Base-by-base conservation (phyloP, 2,329 filamentous ascomycete species). In the Sordariomycetes sp. region DNA sequence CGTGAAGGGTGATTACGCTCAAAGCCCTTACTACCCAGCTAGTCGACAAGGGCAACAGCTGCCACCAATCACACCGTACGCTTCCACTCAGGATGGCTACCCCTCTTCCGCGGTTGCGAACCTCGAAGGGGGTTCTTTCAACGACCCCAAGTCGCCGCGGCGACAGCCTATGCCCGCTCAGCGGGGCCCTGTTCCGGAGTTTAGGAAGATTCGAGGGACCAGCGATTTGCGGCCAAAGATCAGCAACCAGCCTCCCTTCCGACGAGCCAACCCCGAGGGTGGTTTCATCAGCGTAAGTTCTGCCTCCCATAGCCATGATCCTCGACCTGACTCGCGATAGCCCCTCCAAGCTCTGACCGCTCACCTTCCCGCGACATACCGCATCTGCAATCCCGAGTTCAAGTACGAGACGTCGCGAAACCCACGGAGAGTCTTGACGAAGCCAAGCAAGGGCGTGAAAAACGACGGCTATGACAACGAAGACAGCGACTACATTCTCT, bases 391-490 rank as follows among this genome's bases (percentile, higher is more conserved):
- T 55, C 88, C 88, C 4, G 80, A 75, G 49, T 98, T 98, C 71
- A 95, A 98, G 65, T 98, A 98, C 63, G 92, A 98, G 57, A 95
- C 92, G 12, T 95, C 92, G 35, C 78, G 92, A 45, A 98, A 98
- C 53, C 92, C 92, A 25, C 83, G 92, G 41, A 77, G 92, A 57
- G 92, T 98, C 32, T 71, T 98, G 45, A 98, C 92, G 12, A 98
- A 98, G 60, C 92, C 92, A 7, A 96, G 92, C 72, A 98, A 98
- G 63, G 92, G 92, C 11, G 77, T 85, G 42, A 98, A 98, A 71
- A 98, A 98, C 52, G 92, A 98, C 63, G 92, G 92, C 4, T 98
- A 92, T 52, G 92, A 98, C 54, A 98, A 98, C 47, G 92, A 98
- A 57, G 92, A 98, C 47, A 96, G 92, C 58, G 92, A 98, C 54